Evolutionary conservation across 2,329 filamentous ascomycete species (phyloP).

Genomic region (Xylariaceae sp.): DNA sequence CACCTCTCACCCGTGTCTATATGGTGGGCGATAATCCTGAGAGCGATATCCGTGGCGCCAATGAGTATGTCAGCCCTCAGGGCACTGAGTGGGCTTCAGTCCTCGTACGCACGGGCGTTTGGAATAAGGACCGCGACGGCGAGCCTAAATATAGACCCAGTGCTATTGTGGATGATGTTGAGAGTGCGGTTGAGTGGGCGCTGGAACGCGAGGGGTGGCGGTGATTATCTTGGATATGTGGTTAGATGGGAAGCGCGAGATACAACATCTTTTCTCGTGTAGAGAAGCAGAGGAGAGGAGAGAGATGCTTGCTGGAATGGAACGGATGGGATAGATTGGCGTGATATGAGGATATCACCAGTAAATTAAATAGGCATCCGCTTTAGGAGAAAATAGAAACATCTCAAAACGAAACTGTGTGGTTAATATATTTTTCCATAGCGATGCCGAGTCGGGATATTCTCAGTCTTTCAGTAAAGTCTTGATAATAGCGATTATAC

Average conservation of each 20-base stretch:
- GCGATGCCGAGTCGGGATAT: too few relatives aligned
- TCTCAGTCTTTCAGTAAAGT: too few relatives aligned
- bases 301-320: too few relatives aligned
- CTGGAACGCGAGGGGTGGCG: constrained; percentile 61
- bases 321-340: too few relatives aligned
- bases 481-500: too few relatives aligned
- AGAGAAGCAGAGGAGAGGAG: neutral
- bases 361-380: too few relatives aligned
- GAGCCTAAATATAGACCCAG: constrained; percentile 67
- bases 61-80: constrained; percentile 70
- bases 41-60: constrained; percentile 89
- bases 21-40: constrained; percentile 94
- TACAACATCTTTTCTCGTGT: neutral
- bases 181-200: constrained; percentile 79
- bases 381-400: too few relatives aligned
- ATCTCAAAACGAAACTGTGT: too few relatives aligned
- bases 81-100: constrained; percentile 80
- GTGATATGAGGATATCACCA: too few relatives aligned
- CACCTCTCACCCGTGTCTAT: constrained; percentile 76
- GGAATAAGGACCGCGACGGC: constrained; percentile 51
- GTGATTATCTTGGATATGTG: too few relatives aligned
- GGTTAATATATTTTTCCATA: too few relatives aligned
- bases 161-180: constrained; percentile 75
- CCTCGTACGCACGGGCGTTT: constrained; percentile 83
- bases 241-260: constrained; percentile 28